Conservation (phyloP, 345 rosid species). For the Arabidopsis arenosa region DNA sequence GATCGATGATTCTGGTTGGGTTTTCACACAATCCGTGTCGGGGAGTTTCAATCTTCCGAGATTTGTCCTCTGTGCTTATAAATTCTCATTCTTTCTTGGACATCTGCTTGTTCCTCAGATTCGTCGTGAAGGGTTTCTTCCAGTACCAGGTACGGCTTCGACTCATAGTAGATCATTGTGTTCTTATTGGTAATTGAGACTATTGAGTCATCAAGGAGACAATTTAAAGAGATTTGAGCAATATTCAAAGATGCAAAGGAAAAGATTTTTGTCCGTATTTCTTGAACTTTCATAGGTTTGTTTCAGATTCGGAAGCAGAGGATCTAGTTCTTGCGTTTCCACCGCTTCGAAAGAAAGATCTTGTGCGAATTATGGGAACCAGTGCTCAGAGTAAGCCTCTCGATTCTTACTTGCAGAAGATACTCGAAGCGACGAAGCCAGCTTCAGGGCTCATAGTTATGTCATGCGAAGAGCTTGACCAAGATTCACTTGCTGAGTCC, state of each 20-base stretch:
- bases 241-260: not conserved
- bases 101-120: constrained; percentile 40
- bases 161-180: not conserved
- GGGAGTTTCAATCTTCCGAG: constrained; percentile 35
- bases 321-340: constrained; percentile 33
- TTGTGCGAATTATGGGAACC: constrained; percentile 28
- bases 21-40: constrained; percentile 38
- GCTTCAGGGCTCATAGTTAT: constrained; percentile 65
- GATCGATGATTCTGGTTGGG: constrained; percentile 45
- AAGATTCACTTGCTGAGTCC: constrained; percentile 52
- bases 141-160: constrained; percentile 33
- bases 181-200: not conserved
- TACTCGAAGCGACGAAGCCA: constrained; percentile 34
- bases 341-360: constrained; percentile 47
- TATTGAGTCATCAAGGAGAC: not conserved
- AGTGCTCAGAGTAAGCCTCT: not conserved
- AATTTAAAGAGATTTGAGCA: not conserved
- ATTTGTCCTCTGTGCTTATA: constrained; percentile 38
- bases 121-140: constrained; percentile 42
- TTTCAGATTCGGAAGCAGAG: constrained; percentile 46
- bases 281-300: constrained; percentile 19
- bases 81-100: constrained; percentile 38
- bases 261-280: not conserved
- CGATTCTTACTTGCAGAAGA: constrained; percentile 36
- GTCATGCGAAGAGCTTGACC: constrained; percentile 71